Base-by-base conservation (phyloP, 176 grass and related monocot genomes). In the Bothriochloa decipiens region DNA sequence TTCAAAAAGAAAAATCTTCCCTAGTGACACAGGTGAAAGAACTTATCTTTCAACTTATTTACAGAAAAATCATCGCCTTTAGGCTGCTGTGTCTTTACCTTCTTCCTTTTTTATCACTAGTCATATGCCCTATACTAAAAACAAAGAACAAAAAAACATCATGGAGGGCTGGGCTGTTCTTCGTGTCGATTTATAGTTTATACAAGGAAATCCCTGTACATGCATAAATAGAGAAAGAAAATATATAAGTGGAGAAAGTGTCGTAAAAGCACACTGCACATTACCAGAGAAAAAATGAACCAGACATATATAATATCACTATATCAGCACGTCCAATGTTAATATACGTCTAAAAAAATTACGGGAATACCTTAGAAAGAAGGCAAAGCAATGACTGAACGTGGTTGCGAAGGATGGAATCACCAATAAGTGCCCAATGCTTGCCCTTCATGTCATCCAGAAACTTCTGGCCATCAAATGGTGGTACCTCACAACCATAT, bases 391-490 rank as follows among this genome's bases (percentile, higher is more conserved):
- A 85, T 52, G 96, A 99, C 42, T 99, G 93, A 67, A 86, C 83
- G 14, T 99, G 96, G 74, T 99, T 99, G 7, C 96, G 91, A 58
- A 99, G 81, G 82, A 99, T 96, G 20, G 96, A 99, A 81, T 99
- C 93, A 28, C 96, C 96, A 40, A 99, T 83, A 20, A 99, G 78
- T 26, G 89, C 96, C 96, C 91, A 99, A 83, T 87, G 89, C 74
- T 87, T 94, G 43, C 88, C 89, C 45, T 68, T 32, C 89, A 94
- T 96, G 45, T n/a, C 26, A 63, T 92, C 66, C 79, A 99, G 32
- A 86, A 99, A 99, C 55, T 75, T 87, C 78, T 86, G 74, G 13
- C 85, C 55, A 10, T 96, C 86, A 81, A 99, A 99, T 9, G 45
- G 42, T 0, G 88, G 75, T 40, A 96, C 4, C 10, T 94, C 91